Evolutionary conservation across 164 flowering plant species (phyloP).

Genomic region (Sextonia rubra): DNA sequence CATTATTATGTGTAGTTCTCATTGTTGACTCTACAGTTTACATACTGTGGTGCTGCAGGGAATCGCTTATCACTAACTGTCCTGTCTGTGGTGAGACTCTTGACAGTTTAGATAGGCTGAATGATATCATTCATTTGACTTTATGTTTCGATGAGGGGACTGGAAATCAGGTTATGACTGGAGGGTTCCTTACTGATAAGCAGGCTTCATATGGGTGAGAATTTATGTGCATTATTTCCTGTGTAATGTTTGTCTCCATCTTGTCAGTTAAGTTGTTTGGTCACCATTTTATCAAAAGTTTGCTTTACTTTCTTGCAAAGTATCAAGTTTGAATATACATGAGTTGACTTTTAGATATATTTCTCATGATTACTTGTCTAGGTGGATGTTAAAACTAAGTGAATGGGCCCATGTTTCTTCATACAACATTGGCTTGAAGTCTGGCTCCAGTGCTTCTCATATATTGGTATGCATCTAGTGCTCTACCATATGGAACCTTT

Average conservation of each 20-base stretch:
- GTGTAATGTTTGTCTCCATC: not conserved
- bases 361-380: conserved; percentile 15
- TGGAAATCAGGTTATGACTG: conserved; percentile 89
- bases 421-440: conserved; percentile 75
- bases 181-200: conserved; percentile 87
- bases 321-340: not conserved
- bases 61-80: conserved; percentile 45
- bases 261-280: not conserved
- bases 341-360: not conserved
- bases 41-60: conserved; percentile 34
- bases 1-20: not conserved
- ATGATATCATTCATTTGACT: conserved; percentile 71
- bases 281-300: not conserved
- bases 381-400: conserved; percentile 94
- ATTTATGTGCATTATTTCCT: conserved; percentile 1
- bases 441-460: conserved; percentile 83
- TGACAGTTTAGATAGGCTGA: conserved; percentile 51
- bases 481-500: not conserved
- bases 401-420: conserved; percentile 93
- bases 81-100: conserved; percentile 71
- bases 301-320: not conserved
- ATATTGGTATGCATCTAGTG: conserved; percentile 51
- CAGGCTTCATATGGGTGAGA: conserved; percentile 93
- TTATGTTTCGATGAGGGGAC: conserved; percentile 96
- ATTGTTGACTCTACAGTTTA: not conserved